These are phyloP conservation scores for Heterobasidion irregulare DNA, from an alignment of 1,284 basidiomycete species.

Conservation along the genomic window DNA sequence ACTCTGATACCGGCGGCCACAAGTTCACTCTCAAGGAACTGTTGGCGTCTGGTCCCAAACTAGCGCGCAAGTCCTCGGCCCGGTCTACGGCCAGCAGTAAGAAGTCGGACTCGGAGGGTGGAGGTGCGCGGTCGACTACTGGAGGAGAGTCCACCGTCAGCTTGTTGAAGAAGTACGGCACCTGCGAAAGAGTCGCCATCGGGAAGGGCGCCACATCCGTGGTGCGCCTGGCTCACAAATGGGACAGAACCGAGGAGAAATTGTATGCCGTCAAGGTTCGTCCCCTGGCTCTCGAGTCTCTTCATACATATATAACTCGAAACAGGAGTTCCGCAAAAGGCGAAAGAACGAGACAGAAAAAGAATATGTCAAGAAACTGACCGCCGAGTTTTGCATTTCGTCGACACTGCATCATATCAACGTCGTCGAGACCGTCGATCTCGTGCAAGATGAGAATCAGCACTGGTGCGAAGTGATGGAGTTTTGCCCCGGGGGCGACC, in stretches of 20 bases:
- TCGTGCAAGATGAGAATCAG: constrained; percentile 93
- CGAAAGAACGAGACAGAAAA: constrained; percentile 98
- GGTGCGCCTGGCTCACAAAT: constrained; percentile 95
- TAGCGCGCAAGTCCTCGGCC: constrained; percentile 63
- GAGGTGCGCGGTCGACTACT: constrained; percentile 37
- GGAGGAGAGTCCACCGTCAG: constrained; percentile 56
- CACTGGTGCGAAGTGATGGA: constrained; percentile 99
- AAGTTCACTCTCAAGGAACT: constrained; percentile 84
- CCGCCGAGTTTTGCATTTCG: constrained; percentile 98
- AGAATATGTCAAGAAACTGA: constrained; percentile 99
- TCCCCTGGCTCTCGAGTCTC: constrained; percentile 4
- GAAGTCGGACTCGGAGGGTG: constrained; percentile 64
- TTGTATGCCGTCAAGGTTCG: constrained; percentile 96
- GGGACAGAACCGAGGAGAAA: constrained; percentile 95
- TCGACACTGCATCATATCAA: constrained; percentile 96
- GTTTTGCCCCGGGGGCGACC: constrained; percentile 94
- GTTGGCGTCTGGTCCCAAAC: constrained; percentile 60
- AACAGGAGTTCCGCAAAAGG: constrained; percentile 92
- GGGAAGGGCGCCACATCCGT: constrained; percentile 97
- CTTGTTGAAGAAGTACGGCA: constrained; percentile 89
- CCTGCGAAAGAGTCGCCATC: constrained; percentile 95
- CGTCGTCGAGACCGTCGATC: constrained; percentile 97
- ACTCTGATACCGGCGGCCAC: constrained; percentile 52
- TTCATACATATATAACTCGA: constrained; percentile 4
- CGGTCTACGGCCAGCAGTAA: constrained; percentile 56